phyloP scores from a whole-genome alignment of 805 yeast genomes.

The Candida gorgasii region DNA sequence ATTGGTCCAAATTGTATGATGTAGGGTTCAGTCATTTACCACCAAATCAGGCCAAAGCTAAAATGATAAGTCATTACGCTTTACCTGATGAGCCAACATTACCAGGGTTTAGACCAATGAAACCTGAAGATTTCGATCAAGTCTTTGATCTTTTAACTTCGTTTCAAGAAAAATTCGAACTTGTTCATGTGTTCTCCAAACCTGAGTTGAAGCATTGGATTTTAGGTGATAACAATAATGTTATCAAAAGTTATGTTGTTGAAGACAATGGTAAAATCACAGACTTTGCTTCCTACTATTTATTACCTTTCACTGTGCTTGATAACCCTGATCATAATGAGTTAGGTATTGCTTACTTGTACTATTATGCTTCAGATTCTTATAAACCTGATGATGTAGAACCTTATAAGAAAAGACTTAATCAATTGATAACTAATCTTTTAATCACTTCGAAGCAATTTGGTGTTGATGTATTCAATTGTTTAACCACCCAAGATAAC shows the following conservation, averaged over 20 bases:
- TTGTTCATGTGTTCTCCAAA: conserved; percentile 66
- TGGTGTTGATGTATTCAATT: conserved; percentile 89
- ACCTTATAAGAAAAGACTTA: conserved; percentile 58
- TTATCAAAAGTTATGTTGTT: conserved; percentile 78
- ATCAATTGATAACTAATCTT: conserved; percentile 66
- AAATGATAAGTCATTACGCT: conserved; percentile 63
- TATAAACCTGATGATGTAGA: conserved; percentile 33
- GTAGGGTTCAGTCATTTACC: conserved; percentile 90
- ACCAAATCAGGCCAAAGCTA: conserved; percentile 60
- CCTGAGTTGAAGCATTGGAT: conserved; percentile 84
- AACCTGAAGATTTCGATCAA: conserved; percentile 59
- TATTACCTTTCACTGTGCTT: conserved; percentile 84
- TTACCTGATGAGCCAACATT: conserved; percentile 53
- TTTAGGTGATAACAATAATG: conserved; percentile 51
- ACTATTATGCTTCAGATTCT: conserved; percentile 81
- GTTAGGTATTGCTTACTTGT: conserved; percentile 84
- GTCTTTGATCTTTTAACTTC: conserved; percentile 58
- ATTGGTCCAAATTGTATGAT: conserved; percentile 86
- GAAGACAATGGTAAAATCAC: conserved; percentile 66
- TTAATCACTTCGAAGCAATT: conserved; percentile 67
- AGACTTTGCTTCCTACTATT: conserved; percentile 87
- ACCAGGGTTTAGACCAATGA: conserved; percentile 59
- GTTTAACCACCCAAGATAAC: conserved; percentile 89
- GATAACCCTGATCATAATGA: conserved; percentile 61
- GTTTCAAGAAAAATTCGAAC: conserved; percentile 70